Percentiles rank a stretch among this genome's conserved stretches.
These are phyloP conservation scores for Fagopyrum homotropicum DNA, from an alignment of 148 eudicot genomes.

Conservation along the genomic window DNA sequence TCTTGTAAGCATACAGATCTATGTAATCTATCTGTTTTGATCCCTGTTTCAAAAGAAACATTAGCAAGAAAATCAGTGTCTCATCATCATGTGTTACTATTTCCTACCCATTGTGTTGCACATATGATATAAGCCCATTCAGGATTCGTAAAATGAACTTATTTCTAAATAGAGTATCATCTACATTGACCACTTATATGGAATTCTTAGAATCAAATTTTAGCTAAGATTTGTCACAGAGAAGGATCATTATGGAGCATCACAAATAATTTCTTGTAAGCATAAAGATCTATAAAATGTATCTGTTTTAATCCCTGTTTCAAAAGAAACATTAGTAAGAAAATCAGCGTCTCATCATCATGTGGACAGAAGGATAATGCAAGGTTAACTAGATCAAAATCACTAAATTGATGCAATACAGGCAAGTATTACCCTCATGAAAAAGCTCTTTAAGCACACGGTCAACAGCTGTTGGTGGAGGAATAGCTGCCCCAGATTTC, in stretches of 20 bases:
- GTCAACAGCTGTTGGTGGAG: conserved; percentile 94
- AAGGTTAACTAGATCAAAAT: not conserved
- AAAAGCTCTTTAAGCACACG: conserved; percentile 90
- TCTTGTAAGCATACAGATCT: not conserved
- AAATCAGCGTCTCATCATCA: not conserved
- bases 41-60: not conserved
- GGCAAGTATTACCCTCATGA: conserved; percentile 50
- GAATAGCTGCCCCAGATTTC: conserved; percentile 69
- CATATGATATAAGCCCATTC: not conserved
- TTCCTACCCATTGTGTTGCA: not conserved
- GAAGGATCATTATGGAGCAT: not conserved
- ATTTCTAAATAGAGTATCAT: not conserved
- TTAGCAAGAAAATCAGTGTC: not conserved
- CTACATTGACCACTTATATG: not conserved
- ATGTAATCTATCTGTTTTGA: not conserved
- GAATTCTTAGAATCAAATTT: not conserved
- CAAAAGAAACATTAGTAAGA: not conserved
- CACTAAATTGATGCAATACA: not conserved
- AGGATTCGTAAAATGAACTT: not conserved
- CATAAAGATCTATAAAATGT: not conserved
- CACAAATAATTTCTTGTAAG: not conserved
- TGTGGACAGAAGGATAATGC: not conserved
- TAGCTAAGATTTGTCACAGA: not conserved
- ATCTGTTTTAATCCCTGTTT: not conserved
- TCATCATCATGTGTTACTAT: not conserved